Evolutionary conservation across 1,139 yeast species (phyloP).

Genomic region (Citeromyces hawaiiensis): DNA sequence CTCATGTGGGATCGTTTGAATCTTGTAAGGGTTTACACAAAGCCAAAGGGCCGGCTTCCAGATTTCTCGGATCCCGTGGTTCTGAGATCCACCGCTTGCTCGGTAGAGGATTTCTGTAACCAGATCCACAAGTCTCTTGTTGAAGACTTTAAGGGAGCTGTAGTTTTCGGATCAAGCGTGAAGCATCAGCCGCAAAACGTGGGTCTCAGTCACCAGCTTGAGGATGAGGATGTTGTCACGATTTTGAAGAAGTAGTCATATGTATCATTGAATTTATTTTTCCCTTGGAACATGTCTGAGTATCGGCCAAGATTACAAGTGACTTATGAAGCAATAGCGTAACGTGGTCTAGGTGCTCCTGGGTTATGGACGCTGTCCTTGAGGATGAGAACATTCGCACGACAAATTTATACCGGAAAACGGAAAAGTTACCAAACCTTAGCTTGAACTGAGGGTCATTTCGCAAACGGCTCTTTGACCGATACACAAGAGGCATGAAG

Average conservation of each 20-base stretch:
- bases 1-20: conserved; percentile 89
- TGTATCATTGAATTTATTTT: not conserved
- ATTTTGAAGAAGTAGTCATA: conserved; percentile 54
- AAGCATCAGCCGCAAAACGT: conserved; percentile 98
- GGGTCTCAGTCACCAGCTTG: conserved; percentile 68
- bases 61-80: conserved; percentile 95
- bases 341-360: no score
- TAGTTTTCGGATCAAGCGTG: conserved; percentile 84
- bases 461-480: no score
- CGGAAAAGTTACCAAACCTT: no score
- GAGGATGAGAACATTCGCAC: no score
- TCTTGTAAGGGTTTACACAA: conserved; percentile 89
- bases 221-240: conserved; percentile 96
- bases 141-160: conserved; percentile 84
- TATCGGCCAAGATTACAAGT: no score
- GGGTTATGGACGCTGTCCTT: no score
- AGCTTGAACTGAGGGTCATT: no score
- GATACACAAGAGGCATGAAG: no score
- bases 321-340: no score
- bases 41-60: conserved; percentile 89
- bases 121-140: conserved; percentile 90
- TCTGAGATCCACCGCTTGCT: conserved; percentile 62
- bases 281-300: no score
- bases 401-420: no score
- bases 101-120: conserved; percentile 94